A percentile compares a stretch with the other conserved stretches of the same genome.
phyloP scores from a whole-genome alignment of 257 asterid genomes.

The Solanum infundibuliforme region DNA sequence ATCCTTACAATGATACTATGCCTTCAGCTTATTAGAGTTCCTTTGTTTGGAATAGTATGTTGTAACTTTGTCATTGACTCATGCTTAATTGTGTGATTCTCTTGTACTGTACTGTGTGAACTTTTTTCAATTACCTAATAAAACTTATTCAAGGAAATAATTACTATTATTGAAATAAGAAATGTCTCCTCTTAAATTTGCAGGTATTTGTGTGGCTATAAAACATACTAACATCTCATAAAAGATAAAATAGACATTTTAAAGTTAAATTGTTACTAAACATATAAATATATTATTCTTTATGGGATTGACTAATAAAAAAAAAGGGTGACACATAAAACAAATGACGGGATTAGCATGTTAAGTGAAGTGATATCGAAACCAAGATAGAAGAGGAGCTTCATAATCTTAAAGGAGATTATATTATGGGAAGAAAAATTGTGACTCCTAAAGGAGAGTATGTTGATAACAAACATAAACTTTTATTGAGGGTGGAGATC shows the following conservation, averaged over 20 bases:
- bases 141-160: background rate
- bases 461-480: background rate
- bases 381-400: background rate
- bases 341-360: background rate
- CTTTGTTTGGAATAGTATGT: background rate
- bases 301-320: background rate
- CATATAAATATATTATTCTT: background rate
- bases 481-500: background rate
- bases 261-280: background rate
- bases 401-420: background rate
- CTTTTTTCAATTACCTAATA: background rate
- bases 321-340: background rate
- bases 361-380: too few relatives aligned
- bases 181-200: background rate
- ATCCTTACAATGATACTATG: background rate
- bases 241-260: too few relatives aligned
- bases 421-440: background rate
- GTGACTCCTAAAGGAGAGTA: background rate
- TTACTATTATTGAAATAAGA: background rate
- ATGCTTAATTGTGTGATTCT: too few relatives aligned
- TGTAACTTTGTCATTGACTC: background rate
- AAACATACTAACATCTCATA: background rate
- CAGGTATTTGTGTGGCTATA: background rate
- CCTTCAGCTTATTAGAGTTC: background rate
- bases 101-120: too few relatives aligned